A percentile compares a stretch with the other conserved stretches of the same genome.
Evolutionary conservation across 768 basidiomycete genomes (phyloP).

Genomic region (Tylopilus felleus): DNA sequence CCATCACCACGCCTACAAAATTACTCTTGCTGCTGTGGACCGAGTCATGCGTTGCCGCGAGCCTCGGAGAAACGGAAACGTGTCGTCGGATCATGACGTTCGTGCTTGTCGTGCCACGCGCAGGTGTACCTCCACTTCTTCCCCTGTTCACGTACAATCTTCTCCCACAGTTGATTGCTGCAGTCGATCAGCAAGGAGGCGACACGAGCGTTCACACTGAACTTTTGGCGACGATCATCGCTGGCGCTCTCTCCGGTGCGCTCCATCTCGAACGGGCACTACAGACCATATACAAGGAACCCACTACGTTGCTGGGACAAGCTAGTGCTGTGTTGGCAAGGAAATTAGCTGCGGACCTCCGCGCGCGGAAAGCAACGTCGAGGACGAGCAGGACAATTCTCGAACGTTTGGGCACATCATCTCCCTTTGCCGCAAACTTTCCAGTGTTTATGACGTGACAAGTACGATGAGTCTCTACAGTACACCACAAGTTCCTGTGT

Average conservation of each 20-base stretch:
- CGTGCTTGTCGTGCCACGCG: constrained; percentile 60
- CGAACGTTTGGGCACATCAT: constrained; percentile 58
- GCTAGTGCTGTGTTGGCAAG: constrained; percentile 62
- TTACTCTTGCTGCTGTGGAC: constrained; percentile 71
- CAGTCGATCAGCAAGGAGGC: constrained; percentile 49
- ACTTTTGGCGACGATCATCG: constrained; percentile 59
- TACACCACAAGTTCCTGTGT: neutral
- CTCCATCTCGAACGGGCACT: constrained; percentile 72
- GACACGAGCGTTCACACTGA: constrained; percentile 60
- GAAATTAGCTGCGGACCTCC: constrained; percentile 61
- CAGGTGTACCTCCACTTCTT: constrained; percentile 57
- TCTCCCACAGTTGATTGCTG: constrained; percentile 55
- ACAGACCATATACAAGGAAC: constrained; percentile 49
- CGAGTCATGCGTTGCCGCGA: constrained; percentile 53
- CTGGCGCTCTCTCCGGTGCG: constrained; percentile 62
- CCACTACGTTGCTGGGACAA: constrained; percentile 54
- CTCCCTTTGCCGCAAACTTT: constrained; percentile 70
- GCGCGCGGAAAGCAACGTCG: constrained; percentile 44
- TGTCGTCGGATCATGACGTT: constrained; percentile 66
- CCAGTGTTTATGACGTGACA: constrained; percentile 49
- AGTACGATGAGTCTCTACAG: constrained; percentile 5
- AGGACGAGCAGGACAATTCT: constrained; percentile 50
- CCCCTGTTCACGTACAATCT: constrained; percentile 70
- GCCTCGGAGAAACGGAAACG: constrained; percentile 57
- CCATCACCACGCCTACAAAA: constrained; percentile 50